Evolutionary conservation across 768 basidiomycete species (phyloP), one percentile per base, ranked within the genome.

Genomic region (Suillus discolor): DNA sequence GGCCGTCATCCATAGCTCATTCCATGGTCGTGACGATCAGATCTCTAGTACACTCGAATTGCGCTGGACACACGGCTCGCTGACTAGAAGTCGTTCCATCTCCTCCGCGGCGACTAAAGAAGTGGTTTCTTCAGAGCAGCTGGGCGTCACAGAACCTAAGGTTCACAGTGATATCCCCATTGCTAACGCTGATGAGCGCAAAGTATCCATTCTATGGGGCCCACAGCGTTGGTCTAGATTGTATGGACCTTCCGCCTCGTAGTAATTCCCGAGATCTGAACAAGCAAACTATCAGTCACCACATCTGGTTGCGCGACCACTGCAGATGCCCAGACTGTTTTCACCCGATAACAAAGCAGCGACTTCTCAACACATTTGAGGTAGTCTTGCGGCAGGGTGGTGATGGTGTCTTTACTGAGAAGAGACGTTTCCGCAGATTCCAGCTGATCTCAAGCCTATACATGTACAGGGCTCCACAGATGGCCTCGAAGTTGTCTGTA

Each of bases 271-370:
- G 42, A 45, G 42, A 53, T 62, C 53, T 41, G 62, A 54, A 55
- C 13, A 45, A 59, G 55, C 36, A 39, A 54, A 55, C 34, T 25
- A 12, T 34, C 69, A 98, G 96, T 73, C 94, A 97, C 74, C 88
- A 95, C 71, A 85, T 94, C 47, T 97, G 94, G 92, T 79, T 98
- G 28, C 83, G 94, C 53, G 97, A 98, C 72, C 96, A 98, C 69
- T 99, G 97, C 74, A 84, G 95, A 41, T 97, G 95, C 75, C 79
- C 90, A 6, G 80, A 86, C 60, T 97, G 95, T 76, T 96, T 93
- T 72, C 96, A 98, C 76, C 80, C 89, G 0, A 74, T 88, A 66
- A 98, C 96, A 20, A 96, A 94, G 72, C 97, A 98, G 76, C 84
- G 96, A n/a, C 77, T 98, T 12, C 79, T 94, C 61, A 89, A 92